phyloP scores from a whole-genome alignment of 108 stramenopile species.

The Nitzschia sp. region DNA sequence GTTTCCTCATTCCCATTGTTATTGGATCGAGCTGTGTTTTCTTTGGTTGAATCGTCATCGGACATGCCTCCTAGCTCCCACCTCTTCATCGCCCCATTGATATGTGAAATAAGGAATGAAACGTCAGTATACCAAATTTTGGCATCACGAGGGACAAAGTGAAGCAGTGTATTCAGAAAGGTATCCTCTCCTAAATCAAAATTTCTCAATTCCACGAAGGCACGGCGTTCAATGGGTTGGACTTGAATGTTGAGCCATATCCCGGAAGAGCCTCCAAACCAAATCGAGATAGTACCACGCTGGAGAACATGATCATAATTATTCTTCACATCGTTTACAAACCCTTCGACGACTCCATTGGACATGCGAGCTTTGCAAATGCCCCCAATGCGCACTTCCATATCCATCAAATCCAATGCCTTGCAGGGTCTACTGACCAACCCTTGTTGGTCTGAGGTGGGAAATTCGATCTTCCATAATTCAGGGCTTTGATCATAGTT shows the following conservation, averaged over 20 bases:
- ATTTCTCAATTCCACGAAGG: neutral
- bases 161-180: neutral
- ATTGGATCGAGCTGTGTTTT: neutral
- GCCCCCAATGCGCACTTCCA: constrained; percentile 41
- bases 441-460: neutral
- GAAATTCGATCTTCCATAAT: constrained; percentile 13
- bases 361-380: constrained; percentile 21
- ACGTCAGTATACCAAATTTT: constrained; percentile 1
- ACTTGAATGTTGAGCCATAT: constrained; percentile 18
- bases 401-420: constrained; percentile 19
- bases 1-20: no score
- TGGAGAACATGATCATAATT: constrained; percentile 1
- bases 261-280: constrained; percentile 24
- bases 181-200: constrained; percentile 2
- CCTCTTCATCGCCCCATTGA: constrained; percentile 10
- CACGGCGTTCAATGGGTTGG: constrained; percentile 2
- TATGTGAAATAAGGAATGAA: constrained; percentile 3
- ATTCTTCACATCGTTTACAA: constrained; percentile 22
- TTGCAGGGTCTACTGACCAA: neutral
- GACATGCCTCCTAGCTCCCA: neutral
- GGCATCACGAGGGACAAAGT: neutral
- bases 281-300: constrained; percentile 16
- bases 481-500: constrained; percentile 18
- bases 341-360: constrained; percentile 14
- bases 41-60: neutral